Evolutionary conservation across 768 basidiomycete species (phyloP), one percentile per base, ranked within the genome.

Genomic region (Leccinum uliginosum): DNA sequence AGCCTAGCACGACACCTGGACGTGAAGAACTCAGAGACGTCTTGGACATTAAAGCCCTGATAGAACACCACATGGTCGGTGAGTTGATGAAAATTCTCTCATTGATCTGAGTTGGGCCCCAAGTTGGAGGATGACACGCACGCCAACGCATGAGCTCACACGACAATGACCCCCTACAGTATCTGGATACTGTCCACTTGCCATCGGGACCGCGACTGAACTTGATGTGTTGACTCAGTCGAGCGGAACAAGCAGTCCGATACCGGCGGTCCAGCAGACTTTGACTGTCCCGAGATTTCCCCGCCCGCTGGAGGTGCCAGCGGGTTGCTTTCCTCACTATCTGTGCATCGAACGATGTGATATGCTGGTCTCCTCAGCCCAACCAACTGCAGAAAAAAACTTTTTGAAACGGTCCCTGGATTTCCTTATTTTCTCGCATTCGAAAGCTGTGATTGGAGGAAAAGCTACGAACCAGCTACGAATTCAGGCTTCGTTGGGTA

Each of bases 81-180:
- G 43, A 57, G 43, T 54, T 57, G 55, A 67, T 57, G 59, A 6
- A 24, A 40, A 5, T 57, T 65, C 59, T 62, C 49, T 51, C 53
- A 52, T 65, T 34, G 55, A 49, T 52, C n/a, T 40, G 48, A 49
- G 29, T 53, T 23, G 38, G 59, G 19, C 8, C 47, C 40, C 29
- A 32, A 32, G 30, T 53, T 19, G 40, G 19, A 43, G 21, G 60
- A 24, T 44, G 51, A 48, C 46, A 51, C 51, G 53, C 40, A 43
- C 40, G 19, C n/a, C 40, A 43, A 43, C 40, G 40, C n/a, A 5
- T 40, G 38, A 40, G 38, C 40, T 3, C 5, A 48, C 17, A 7
- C 14, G 34, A 65, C 49, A 19, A 55, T 45, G 46, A 52, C 14
- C 50, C n/a, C 35, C 35, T 51, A 24, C 30, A 35, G 48, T 47